Percentiles rank a stretch among this genome's conserved stretches.
Evolutionary conservation across 352 stramenopile genomes (phyloP).

Genomic region (Globisporangium camurandrum): DNA sequence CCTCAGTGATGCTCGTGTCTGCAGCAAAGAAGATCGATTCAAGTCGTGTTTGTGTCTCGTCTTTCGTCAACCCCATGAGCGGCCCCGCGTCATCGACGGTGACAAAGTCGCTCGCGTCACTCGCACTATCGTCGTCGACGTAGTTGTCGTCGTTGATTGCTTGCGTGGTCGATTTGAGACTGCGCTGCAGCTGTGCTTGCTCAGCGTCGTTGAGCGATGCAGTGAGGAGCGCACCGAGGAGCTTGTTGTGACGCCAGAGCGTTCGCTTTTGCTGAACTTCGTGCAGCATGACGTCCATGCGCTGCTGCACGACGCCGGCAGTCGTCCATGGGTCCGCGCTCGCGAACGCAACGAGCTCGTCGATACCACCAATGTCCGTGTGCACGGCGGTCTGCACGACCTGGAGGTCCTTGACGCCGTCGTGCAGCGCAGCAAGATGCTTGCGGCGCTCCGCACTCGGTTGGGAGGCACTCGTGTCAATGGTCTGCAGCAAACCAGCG

Average conservation of each 20-base stretch:
- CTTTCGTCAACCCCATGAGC: constrained; percentile 22
- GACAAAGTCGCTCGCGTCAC: constrained; percentile 6
- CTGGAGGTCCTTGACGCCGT: constrained; percentile 34
- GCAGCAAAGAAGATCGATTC: constrained; percentile 35
- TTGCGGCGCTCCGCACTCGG: constrained; percentile 8
- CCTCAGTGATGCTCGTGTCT: constrained; percentile 17
- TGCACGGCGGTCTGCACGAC: constrained; percentile 36
- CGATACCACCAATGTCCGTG: constrained; percentile 20
- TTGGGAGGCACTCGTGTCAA: neutral
- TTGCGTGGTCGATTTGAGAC: constrained; percentile 12
- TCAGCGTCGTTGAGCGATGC: constrained; percentile 29
- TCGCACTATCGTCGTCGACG: constrained; percentile 1
- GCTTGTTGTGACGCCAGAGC: constrained; percentile 49
- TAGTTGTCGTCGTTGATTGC: constrained; percentile 1
- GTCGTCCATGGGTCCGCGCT: constrained; percentile 23
- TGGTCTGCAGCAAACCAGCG: constrained; percentile 17
- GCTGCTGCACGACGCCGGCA: constrained; percentile 16
- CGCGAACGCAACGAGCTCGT: constrained; percentile 30
- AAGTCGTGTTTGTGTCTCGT: constrained; percentile 30
- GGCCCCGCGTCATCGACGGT: constrained; percentile 7
- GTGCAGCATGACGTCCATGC: constrained; percentile 18
- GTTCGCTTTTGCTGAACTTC: constrained; percentile 30
- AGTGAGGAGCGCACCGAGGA: constrained; percentile 33
- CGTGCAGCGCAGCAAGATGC: constrained; percentile 22
- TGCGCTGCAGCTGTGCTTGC: constrained; percentile 7